Evolutionary conservation across 192 early-diverging fungal species (phyloP).

Genomic region (Umbelopsis ramanniana): DNA sequence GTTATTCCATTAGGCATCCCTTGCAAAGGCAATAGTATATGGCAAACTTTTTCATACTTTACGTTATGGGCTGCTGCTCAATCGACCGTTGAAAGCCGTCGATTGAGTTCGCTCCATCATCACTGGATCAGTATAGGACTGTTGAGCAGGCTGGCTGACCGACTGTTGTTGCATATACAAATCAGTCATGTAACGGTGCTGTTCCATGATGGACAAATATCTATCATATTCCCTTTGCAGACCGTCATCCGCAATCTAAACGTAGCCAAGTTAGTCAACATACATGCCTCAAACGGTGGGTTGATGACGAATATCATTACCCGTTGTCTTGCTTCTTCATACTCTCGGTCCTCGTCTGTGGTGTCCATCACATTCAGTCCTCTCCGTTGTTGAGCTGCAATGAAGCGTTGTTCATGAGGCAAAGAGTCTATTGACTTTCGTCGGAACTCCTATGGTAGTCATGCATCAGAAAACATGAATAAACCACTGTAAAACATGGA

Average conservation of each 20-base stretch:
- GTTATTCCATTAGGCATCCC: too few relatives aligned
- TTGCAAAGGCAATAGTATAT: too few relatives aligned
- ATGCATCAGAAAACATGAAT: neutral
- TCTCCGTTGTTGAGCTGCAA: conserved; percentile 13
- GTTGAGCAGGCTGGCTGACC: neutral
- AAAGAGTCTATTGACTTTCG: conserved; percentile 11
- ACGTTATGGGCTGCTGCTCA: neutral
- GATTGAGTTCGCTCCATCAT: conserved; percentile 8
- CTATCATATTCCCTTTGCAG: neutral
- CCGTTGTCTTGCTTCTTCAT: conserved; percentile 12
- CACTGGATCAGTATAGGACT: conserved; percentile 10
- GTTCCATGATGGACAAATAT: neutral
- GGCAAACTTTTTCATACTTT: too few relatives aligned
- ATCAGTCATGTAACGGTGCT: conserved; percentile 17
- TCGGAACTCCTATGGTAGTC: neutral
- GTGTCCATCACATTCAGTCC: conserved; percentile 6
- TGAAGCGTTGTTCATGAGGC: conserved; percentile 12
- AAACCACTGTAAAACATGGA: neutral
- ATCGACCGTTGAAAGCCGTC: neutral
- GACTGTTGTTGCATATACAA: conserved; percentile 1
- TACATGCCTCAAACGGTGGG: too few relatives aligned
- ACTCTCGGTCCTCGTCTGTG: conserved; percentile 11
- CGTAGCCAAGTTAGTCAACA: neutral
- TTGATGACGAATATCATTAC: neutral
- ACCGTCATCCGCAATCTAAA: conserved; percentile 7